Evolutionary conservation across 2,329 filamentous ascomycete species (phyloP), one percentile per base, ranked within the genome.

Genomic region (Exophiala mesophila): DNA sequence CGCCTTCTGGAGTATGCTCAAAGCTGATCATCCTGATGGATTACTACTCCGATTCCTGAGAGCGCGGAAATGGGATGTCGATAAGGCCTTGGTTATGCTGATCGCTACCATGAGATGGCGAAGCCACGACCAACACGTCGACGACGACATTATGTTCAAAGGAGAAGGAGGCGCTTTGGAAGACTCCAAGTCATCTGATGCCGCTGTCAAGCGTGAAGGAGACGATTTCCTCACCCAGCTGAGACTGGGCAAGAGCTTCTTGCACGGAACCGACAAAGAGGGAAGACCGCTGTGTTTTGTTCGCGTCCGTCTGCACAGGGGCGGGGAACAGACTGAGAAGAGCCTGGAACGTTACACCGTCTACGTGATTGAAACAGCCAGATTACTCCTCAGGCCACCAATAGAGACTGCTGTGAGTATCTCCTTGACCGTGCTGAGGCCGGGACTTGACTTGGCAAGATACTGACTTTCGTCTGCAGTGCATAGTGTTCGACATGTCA

Each of bases 61-160:
- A 38, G 88, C 88, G n/a, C 76, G 88, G 33, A 94, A 94, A 66
- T 98, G 92, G 92, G 88, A 98, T 59, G 81, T 95, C 13, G 83
- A 95, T 38, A 88, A 88, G 61, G 92, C 92, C 3, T 73, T 97
- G 18, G 77, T 95, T 53, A 98, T 98, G 92, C 70, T 96, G 63
- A 77, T 98, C 31, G 88, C 88, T 2, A 95, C 92, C 1, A 86
- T 97, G 77, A 84, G 87, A 62, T 98, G 92, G 92, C 80, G 92
- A 52, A 69, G 80, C 43, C 73, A 76, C 26, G 87, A 94, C 46
- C 83, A 92, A 74, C 80, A 87, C 55, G 86, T 97, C 15, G 92
- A 98, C 59, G 82, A 86, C 45, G 86, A 94, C 55, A 83, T 98
- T 56, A 85, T 94, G 76, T 68, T 68, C 49, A 78, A 79, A 26